Evolutionary conservation across 805 yeast genomes (phyloP), one percentile per base, ranked within the genome.

Genomic region (Metschnikowia cubensis): DNA sequence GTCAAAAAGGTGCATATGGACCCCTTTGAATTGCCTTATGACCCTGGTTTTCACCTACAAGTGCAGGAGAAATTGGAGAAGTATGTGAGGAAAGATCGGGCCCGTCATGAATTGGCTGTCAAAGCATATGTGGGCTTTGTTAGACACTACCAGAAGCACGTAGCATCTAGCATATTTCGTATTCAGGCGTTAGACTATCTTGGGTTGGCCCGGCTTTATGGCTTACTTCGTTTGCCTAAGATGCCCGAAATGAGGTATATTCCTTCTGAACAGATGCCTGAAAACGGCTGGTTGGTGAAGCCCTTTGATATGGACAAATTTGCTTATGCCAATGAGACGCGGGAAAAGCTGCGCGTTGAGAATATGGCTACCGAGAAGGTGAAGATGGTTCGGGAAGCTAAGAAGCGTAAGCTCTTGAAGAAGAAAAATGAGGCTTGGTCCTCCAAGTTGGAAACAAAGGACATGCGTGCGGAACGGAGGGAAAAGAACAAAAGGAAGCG

Each of bases 151-250:
- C 80, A 90, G 13, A 91, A 90, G 63, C 99, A 94, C 67, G 68
- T 85, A 11, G 96, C 97, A 0, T 73, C 85, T 4, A 90, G 97
- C 0, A 92, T 94, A 15, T 94, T 94, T 71, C 74, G 98, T 54
- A 59, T 88, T 21, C 79, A 79, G 45, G 68, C 81, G 6, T 68
- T 94, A 49, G 95, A 92, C 63, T 86, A 86, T 58, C 63, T 83
- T 22, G 86, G 84, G 0, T 55, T 87, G 6, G 96, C 94, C 0
- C 77, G 74, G 55, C 75, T 87, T 71, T 90, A 87, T 65, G 96
- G 97, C 1, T 67, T 94, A 2, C 67, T 88, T 39, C 76, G 97
- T 57, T 69, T 92, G 51, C 99, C 99, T 7, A 82, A 84, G 58
- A 94, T 95, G 98, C 99, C 99, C 0, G 99, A 94, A 63, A 77